Conservation (phyloP, 495 filamentous ascomycete species). For the Trichoderma gamsii region DNA sequence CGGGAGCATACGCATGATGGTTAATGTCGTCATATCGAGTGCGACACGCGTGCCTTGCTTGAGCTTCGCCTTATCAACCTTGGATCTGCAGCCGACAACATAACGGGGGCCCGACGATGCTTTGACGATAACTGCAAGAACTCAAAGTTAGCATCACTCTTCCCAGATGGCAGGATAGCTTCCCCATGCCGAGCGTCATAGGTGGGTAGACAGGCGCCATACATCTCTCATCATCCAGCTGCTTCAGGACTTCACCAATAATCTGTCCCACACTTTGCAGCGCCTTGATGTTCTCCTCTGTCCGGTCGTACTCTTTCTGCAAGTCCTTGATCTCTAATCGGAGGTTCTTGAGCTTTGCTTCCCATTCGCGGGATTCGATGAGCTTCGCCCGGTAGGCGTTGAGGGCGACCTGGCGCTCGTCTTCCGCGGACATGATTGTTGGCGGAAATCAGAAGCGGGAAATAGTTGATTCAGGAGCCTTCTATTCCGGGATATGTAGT, state of each 20-base stretch:
- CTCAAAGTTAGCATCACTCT: conserved; percentile 29
- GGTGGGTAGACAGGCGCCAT: conserved; percentile 64
- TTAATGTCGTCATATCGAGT: conserved; percentile 99
- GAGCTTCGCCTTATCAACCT: conserved; percentile 92
- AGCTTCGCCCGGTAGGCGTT: conserved; percentile 88
- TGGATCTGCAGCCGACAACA: conserved; percentile 96
- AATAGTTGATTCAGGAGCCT: neutral
- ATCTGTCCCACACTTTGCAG: conserved; percentile 99
- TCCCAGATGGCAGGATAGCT: conserved; percentile 96
- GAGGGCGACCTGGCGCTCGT: conserved; percentile 76
- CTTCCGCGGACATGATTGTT: conserved; percentile 37
- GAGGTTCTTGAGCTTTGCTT: conserved; percentile 88
- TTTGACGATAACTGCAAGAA: conserved; percentile 57
- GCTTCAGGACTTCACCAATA: conserved; percentile 97
- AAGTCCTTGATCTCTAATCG: conserved; percentile 91
- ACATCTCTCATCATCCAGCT: conserved; percentile 99
- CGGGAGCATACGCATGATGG: conserved; percentile 99
- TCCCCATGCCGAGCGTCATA: conserved; percentile 96
- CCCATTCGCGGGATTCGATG: conserved; percentile 95
- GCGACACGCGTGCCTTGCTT: conserved; percentile 98
- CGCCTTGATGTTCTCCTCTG: conserved; percentile 99
- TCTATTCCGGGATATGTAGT: neutral
- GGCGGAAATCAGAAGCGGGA: neutral
- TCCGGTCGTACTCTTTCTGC: conserved; percentile 90
- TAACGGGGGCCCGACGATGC: conserved; percentile 97